A percentile compares a stretch with the other conserved stretches of the same genome.
Evolutionary conservation across 495 filamentous ascomycete genomes (phyloP).

Genomic region (Aspergillus affinis): DNA sequence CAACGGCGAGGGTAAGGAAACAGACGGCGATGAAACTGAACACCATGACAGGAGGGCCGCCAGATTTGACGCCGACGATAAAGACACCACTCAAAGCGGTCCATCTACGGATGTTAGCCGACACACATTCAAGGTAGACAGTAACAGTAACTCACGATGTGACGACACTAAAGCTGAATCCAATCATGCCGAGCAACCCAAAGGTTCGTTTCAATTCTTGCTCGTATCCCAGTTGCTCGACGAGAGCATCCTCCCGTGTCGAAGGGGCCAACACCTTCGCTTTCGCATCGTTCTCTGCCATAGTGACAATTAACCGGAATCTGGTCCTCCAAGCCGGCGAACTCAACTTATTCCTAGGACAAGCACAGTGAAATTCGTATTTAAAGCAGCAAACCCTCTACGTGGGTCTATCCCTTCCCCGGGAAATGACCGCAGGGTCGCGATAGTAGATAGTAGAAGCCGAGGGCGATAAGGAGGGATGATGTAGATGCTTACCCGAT

Average conservation of each 20-base stretch:
- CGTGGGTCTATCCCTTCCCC: not conserved
- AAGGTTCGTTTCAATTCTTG: conserved; percentile 61
- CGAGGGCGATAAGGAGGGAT: conserved; percentile 26
- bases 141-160: conserved; percentile 41
- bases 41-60: conserved; percentile 58
- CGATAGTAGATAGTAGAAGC: conserved; percentile 2
- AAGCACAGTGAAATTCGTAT: not conserved
- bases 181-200: conserved; percentile 58
- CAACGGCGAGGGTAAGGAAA: conserved; percentile 50
- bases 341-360: not conserved
- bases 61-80: conserved; percentile 54
- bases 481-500: conserved; percentile 20
- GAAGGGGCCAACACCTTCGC: conserved; percentile 26
- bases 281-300: conserved; percentile 22
- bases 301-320: conserved; percentile 2
- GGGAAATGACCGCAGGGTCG: not conserved
- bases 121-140: not conserved
- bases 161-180: conserved; percentile 60
- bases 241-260: conserved; percentile 39
- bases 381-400: conserved; percentile 12
- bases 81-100: conserved; percentile 56
- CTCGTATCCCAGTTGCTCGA: conserved; percentile 51
- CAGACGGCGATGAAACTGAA: conserved; percentile 56
- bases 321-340: too few species aligned
- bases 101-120: conserved; percentile 39